A percentile compares a stretch with the other conserved stretches of the same genome.
Conservation (phyloP, 139 green algal genomes). For the Tetratostichococcus sp. region DNA sequence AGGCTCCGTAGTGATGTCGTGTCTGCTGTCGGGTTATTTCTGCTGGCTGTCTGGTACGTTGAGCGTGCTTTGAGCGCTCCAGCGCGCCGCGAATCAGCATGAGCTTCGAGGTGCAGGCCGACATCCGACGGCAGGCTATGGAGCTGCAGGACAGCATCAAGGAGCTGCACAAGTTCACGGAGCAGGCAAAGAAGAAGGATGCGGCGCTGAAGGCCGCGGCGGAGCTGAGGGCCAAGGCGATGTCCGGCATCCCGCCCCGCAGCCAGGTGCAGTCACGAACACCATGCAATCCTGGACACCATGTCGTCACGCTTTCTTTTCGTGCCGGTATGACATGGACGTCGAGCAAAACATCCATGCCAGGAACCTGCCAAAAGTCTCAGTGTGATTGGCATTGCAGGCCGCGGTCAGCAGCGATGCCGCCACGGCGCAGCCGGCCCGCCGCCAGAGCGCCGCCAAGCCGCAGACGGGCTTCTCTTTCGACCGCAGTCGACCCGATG, state of each 20-base stretch:
- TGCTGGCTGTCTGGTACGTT: too few relatives aligned
- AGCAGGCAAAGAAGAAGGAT: slow-evolving; percentile 43
- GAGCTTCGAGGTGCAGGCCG: slow-evolving; percentile 47
- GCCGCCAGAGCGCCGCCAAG: slow-evolving; percentile 23
- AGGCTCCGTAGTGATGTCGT: too few relatives aligned
- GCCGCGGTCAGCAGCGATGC: too few relatives aligned
- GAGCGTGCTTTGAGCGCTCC: too few relatives aligned
- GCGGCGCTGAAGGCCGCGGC: slow-evolving; percentile 3
- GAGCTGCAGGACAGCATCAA: slow-evolving; percentile 61
- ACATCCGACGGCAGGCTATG: slow-evolving; percentile 52
- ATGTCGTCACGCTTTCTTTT: too few relatives aligned
- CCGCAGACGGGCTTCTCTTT: slow-evolving; percentile 12
- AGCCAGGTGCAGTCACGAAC: neutral
- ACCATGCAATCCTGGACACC: too few relatives aligned
- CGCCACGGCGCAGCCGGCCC: neutral
- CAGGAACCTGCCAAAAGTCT: too few relatives aligned
- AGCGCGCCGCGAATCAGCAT: too few relatives aligned
- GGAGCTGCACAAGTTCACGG: slow-evolving; percentile 57
- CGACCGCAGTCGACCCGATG: slow-evolving; percentile 24
- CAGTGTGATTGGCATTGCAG: too few relatives aligned
- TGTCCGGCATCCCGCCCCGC: neutral
- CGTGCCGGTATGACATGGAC: too few relatives aligned
- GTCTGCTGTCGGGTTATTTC: too few relatives aligned
- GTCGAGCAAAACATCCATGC: too few relatives aligned
- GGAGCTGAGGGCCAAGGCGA: neutral